These are phyloP conservation scores for Nothomitra cinnamomea DNA, from an alignment of 2,329 filamentous ascomycete genomes.

Conservation along the genomic window DNA sequence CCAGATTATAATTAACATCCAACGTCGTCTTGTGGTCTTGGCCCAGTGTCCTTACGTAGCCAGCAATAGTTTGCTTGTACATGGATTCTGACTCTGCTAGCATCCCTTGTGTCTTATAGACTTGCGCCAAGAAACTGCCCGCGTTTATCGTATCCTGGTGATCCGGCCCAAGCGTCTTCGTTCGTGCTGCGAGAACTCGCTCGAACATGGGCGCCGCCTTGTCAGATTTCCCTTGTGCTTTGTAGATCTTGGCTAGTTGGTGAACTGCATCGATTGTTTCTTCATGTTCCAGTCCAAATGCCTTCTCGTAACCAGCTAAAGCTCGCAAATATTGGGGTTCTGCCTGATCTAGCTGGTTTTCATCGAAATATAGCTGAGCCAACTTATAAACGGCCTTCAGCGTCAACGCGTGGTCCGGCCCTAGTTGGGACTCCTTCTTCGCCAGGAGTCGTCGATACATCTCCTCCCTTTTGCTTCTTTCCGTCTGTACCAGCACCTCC, in stretches of 20 bases:
- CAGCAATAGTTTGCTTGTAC: constrained; percentile 10
- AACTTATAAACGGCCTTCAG: no score
- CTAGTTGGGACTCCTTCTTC: no score
- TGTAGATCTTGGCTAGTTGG: neutral
- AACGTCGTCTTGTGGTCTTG: neutral
- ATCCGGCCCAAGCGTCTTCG: neutral
- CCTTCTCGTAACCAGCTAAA: neutral
- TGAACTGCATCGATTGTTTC: neutral
- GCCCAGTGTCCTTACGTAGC: neutral
- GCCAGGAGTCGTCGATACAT: no score
- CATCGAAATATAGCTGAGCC: no score
- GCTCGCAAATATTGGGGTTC: no score
- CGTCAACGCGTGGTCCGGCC: no score
- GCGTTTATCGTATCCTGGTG: constrained; percentile 11
- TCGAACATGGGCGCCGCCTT: neutral
- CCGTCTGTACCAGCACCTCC: no score
- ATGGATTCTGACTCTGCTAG: constrained; percentile 14
- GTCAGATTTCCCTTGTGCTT: neutral
- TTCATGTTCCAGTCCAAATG: neutral
- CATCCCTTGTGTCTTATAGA: constrained; percentile 14
- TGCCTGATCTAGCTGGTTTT: no score
- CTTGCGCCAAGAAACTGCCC: constrained; percentile 13
- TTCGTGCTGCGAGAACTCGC: neutral
- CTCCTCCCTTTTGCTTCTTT: no score
- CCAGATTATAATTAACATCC: neutral